Conservation (phyloP, 1,284 basidiomycete genomes). For the Leucoagaricus sp. region DNA sequence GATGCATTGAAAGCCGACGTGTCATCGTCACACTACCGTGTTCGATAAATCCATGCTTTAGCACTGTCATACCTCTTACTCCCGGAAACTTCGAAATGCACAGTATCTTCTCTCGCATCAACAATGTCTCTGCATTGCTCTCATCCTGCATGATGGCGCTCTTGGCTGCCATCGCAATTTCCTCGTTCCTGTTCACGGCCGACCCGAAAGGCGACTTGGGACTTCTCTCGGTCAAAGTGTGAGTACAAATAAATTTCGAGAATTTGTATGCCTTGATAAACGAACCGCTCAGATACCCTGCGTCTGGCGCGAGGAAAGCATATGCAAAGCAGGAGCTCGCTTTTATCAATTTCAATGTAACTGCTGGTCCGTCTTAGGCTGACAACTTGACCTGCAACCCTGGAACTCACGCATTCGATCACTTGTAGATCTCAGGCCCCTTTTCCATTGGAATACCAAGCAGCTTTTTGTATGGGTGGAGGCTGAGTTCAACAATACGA, state of each 20-base stretch:
- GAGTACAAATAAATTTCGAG: conserved; percentile 28
- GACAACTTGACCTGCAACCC: not conserved
- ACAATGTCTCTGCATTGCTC: conserved; percentile 72
- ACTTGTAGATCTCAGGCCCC: conserved; percentile 71
- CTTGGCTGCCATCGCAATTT: conserved; percentile 72
- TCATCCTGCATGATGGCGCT: conserved; percentile 81
- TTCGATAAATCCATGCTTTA: conserved; percentile 4
- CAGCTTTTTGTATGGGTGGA: conserved; percentile 86
- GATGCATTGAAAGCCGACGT: conserved; percentile 22
- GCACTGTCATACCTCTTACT: not conserved
- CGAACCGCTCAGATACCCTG: conserved; percentile 1
- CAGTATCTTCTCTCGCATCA: conserved; percentile 65
- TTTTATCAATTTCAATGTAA: conserved; percentile 77
- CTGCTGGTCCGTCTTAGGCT: conserved; percentile 55
- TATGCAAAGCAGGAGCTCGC: conserved; percentile 71
- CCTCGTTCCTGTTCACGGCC: conserved; percentile 65
- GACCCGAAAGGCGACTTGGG: conserved; percentile 58
- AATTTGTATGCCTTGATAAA: not conserved
- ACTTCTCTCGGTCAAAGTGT: conserved; percentile 72
- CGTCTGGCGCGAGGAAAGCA: conserved; percentile 48
- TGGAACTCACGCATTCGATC: not conserved
- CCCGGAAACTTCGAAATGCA: conserved; percentile 49
- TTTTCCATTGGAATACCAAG: conserved; percentile 96
- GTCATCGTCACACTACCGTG: conserved; percentile 17
- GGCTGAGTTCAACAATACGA: conserved; percentile 73